Conservation (phyloP, 352 stramenopile genomes). For the Lagenidium giganteum region DNA sequence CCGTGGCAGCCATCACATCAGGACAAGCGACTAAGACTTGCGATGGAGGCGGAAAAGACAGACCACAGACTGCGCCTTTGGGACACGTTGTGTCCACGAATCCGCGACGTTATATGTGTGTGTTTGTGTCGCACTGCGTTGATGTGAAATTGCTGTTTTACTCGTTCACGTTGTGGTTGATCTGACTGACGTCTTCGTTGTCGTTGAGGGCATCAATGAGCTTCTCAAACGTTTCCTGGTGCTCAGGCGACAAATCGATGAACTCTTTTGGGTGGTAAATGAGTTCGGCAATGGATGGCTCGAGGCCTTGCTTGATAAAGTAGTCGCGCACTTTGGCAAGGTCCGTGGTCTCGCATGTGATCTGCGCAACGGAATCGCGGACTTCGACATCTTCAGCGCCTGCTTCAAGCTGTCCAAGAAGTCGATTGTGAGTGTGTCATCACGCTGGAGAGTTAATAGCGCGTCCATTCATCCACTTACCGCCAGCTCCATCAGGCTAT, state of each 20-base stretch:
- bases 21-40: too few species aligned
- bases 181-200: slow-evolving; percentile 60
- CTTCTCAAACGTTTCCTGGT: slow-evolving; percentile 49
- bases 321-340: slow-evolving; percentile 38
- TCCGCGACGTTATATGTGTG: slow-evolving; percentile 25
- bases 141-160: too few species aligned
- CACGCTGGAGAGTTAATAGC: background rate
- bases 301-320: slow-evolving; percentile 36
- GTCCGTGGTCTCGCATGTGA: slow-evolving; percentile 49
- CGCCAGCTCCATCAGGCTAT: slow-evolving; percentile 53
- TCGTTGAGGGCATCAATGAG: slow-evolving; percentile 55
- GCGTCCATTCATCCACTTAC: too few species aligned
- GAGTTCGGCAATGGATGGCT: slow-evolving; percentile 49
- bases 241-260: slow-evolving; percentile 33
- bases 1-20: too few species aligned
- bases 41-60: too few species aligned
- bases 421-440: too few species aligned
- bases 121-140: slow-evolving; percentile 35
- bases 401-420: slow-evolving; percentile 45
- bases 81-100: slow-evolving; percentile 34
- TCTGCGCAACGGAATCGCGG: slow-evolving; percentile 43
- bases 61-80: too few species aligned
- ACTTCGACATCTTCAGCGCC: slow-evolving; percentile 54
- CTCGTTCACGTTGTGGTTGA: slow-evolving; percentile 69
- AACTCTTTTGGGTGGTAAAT: slow-evolving; percentile 71